A percentile compares a stretch with the other conserved stretches of the same genome.
These are phyloP conservation scores for Phytophthora sansomeana DNA, from an alignment of 352 stramenopile genomes.

Conservation along the genomic window DNA sequence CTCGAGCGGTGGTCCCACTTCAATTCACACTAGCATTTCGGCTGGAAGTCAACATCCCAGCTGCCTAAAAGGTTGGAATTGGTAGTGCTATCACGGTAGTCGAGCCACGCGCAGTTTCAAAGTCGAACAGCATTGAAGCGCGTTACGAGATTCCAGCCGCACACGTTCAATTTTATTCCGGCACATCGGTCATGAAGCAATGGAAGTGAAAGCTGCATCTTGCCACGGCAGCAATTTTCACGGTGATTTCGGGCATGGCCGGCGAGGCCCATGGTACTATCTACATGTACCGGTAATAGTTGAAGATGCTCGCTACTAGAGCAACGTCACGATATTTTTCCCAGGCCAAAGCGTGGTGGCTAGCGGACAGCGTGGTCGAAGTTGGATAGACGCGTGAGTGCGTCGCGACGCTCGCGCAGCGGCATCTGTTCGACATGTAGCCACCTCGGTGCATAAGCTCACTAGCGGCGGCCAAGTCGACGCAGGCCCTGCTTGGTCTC, in stretches of 20 bases:
- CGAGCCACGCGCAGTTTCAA: constrained; percentile 19
- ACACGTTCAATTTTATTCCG: constrained; percentile 21
- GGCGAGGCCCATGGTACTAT: background rate
- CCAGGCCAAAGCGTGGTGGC: constrained; percentile 16
- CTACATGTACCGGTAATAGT: too few species aligned
- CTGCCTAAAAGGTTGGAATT: constrained; percentile 34
- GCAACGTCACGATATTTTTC: constrained; percentile 37
- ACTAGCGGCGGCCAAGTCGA: constrained; percentile 9
- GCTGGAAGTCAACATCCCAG: constrained; percentile 40
- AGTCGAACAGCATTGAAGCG: constrained; percentile 14
- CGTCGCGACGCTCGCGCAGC: constrained; percentile 25
- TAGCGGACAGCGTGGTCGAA: background rate
- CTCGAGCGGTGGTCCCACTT: constrained; percentile 30
- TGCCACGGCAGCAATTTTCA: constrained; percentile 19
- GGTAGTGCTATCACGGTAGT: constrained; percentile 27
- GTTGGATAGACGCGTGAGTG: constrained; percentile 40
- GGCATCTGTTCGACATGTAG: constrained; percentile 38
- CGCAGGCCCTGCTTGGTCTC: constrained; percentile 13
- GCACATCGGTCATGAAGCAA: constrained; percentile 25
- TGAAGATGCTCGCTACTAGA: constrained; percentile 6
- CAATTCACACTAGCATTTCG: constrained; percentile 29
- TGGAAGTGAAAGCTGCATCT: constrained; percentile 26
- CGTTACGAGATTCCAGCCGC: constrained; percentile 37
- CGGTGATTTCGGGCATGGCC: constrained; percentile 4
- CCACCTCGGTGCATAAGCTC: constrained; percentile 37